Base-by-base conservation (phyloP, 331 rosid species). In the Saraca asoca region DNA sequence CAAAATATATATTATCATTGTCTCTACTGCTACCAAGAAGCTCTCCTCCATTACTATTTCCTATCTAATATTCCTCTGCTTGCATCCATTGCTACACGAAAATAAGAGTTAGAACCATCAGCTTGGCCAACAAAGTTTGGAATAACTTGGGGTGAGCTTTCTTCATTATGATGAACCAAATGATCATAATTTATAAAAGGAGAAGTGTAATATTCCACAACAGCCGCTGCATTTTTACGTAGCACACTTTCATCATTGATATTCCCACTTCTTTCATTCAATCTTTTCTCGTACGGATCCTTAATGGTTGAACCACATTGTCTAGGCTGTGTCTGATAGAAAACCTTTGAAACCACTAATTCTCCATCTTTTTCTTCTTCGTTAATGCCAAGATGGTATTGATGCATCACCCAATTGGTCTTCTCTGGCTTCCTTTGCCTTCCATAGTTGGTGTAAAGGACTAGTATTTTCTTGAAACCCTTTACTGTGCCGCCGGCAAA, bases 391-490 rank as follows among this genome's bases (percentile, higher is more conserved):
- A 92, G 78, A 68, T 92, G 96, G 81, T 92, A 92, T 45, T 92
- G 98, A 68, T 89, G 98, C 93, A 89, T 92, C 29, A 92, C 88
- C 96, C 98, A 92, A n/a, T 82, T 89, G 0, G 98, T 92, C 52
- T 92, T 92, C 72, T 85, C 87, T 0, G 98, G 93, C 65, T 89
- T 92, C 56, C 68, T 85, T 69, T 87, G 87, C 70, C 89, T 75
- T 0, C 96, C 93, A 64, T 83, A 87, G 83, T 89, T 92, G 63
- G 98, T 89, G 78, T 91, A 91, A 50, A 91, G 84, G 29, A 91
- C 98, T 13, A 91, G 61, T 51, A 91, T 91, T 79, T 91, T 91
- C 38, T 91, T 91, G 81, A 87, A 94, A 6, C 98, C 97, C 45
- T 90, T 90, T 4, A 83, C 74, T 11, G 20, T 61, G 0, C 89